Conservation (phyloP, 208 protist species). For the Acanthamoeba healyi region DNA sequence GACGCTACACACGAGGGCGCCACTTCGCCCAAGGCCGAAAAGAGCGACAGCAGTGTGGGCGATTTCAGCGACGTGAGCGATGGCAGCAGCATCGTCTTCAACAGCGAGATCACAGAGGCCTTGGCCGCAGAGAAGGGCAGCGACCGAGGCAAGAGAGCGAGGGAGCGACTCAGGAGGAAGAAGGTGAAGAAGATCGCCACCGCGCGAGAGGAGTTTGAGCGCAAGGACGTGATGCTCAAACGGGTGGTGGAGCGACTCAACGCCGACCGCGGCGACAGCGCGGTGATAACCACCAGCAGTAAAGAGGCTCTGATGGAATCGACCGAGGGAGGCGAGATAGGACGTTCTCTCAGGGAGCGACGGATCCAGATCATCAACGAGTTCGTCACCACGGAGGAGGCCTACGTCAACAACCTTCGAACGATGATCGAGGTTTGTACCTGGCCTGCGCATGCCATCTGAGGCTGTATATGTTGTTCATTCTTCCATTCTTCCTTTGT, state of each 20-base stretch:
- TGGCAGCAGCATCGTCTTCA: background rate
- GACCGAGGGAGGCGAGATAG: background rate
- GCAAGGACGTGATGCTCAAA: background rate
- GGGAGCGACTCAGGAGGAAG: background rate
- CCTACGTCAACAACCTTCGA: background rate
- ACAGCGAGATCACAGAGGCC: background rate
- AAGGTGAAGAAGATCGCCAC: background rate
- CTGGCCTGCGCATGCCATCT: no score
- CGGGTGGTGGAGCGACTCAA: background rate
- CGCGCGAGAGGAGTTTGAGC: slow-evolving; percentile 21
- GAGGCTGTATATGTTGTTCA: background rate
- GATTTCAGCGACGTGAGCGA: background rate
- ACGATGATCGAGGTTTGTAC: background rate
- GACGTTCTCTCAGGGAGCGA: background rate
- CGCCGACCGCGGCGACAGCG: background rate
- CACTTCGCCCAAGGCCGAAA: background rate
- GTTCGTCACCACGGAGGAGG: slow-evolving; percentile 20
- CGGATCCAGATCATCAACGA: slow-evolving; percentile 16
- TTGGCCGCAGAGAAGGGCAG: background rate
- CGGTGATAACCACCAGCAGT: background rate
- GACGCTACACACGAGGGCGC: no score
- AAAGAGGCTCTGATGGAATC: background rate
- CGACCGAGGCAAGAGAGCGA: background rate
- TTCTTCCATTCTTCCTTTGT: background rate
- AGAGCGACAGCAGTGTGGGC: background rate